phyloP scores from a whole-genome alignment of 2,329 filamentous ascomycete species.

The Calcarisporium arbuscula region DNA sequence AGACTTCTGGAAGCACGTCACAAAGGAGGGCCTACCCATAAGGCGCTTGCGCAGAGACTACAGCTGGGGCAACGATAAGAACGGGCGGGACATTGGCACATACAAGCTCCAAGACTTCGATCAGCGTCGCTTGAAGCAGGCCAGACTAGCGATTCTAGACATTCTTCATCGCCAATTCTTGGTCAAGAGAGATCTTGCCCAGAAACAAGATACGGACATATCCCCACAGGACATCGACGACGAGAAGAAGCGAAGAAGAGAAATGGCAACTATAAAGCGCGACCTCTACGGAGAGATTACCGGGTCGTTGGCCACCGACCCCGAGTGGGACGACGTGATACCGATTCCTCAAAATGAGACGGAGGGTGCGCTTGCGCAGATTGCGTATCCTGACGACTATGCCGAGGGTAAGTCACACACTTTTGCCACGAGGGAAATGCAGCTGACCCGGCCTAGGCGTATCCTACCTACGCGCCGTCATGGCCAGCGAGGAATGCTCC shows the following conservation, averaged over 20 bases:
- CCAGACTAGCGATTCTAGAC: constrained; percentile 35
- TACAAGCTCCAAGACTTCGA: constrained; percentile 42
- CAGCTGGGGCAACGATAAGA: constrained; percentile 45
- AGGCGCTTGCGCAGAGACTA: constrained; percentile 34
- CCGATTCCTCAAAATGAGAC: constrained; percentile 83
- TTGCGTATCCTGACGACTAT: constrained; percentile 87
- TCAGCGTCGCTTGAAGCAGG: constrained; percentile 33
- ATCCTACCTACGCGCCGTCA: constrained; percentile 87
- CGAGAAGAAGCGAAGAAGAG: constrained; percentile 40
- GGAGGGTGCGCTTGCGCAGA: constrained; percentile 77
- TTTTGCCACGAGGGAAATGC: neutral
- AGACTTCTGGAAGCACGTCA: constrained; percentile 52
- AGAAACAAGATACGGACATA: constrained; percentile 16
- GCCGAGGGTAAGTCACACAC: constrained; percentile 55
- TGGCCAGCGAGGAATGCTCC: constrained; percentile 81
- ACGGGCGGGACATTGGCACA: constrained; percentile 41
- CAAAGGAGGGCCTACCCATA: constrained; percentile 44
- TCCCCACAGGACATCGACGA: constrained; percentile 34
- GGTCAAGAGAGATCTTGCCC: constrained; percentile 26
- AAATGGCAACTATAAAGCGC: constrained; percentile 44
- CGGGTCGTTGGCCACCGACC: constrained; percentile 50
- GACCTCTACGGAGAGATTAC: constrained; percentile 47
- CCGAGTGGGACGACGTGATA: constrained; percentile 75
- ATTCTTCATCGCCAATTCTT: constrained; percentile 40
- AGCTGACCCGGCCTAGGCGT: constrained; percentile 51